These are phyloP conservation scores for Fusarium austroafricanum DNA, from an alignment of 2,329 filamentous ascomycete genomes.

Conservation along the genomic window DNA sequence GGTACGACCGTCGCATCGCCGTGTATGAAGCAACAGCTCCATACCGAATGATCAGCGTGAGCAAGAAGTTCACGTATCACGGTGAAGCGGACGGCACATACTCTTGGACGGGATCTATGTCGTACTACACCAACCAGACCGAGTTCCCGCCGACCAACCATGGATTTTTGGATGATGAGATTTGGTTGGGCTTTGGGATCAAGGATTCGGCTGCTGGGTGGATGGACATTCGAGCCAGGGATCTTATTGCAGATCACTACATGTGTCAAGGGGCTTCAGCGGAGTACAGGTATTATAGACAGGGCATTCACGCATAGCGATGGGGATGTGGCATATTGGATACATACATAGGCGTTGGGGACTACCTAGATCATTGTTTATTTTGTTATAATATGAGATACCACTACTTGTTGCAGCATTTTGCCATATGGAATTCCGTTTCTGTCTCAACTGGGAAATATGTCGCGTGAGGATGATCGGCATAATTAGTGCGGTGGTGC, in stretches of 20 bases:
- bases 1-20: slow-evolving; percentile 39
- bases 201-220: slow-evolving; percentile 37
- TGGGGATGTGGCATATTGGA: neutral
- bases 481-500: neutral
- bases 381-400: slow-evolving; percentile 2
- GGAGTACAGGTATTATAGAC: slow-evolving; percentile 29
- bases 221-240: slow-evolving; percentile 36
- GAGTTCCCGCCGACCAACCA: slow-evolving; percentile 26
- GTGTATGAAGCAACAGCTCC: slow-evolving; percentile 33
- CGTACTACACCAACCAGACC: slow-evolving; percentile 31
- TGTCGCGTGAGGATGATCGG: neutral
- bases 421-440: no score
- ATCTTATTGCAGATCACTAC: slow-evolving; percentile 37
- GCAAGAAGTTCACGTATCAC: slow-evolving; percentile 40
- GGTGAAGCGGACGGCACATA: slow-evolving; percentile 34
- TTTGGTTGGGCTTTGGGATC: slow-evolving; percentile 42
- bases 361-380: neutral
- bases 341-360: slow-evolving; percentile 9
- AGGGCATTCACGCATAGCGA: slow-evolving; percentile 22
- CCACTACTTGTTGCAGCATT: neutral
- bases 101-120: slow-evolving; percentile 38
- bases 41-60: slow-evolving; percentile 40
- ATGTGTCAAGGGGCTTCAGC: slow-evolving; percentile 31
- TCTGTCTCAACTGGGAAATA: no score
- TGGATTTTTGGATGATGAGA: slow-evolving; percentile 38